Base-by-base conservation (phyloP, 768 basidiomycete genomes). In the Boletus fagicola region DNA sequence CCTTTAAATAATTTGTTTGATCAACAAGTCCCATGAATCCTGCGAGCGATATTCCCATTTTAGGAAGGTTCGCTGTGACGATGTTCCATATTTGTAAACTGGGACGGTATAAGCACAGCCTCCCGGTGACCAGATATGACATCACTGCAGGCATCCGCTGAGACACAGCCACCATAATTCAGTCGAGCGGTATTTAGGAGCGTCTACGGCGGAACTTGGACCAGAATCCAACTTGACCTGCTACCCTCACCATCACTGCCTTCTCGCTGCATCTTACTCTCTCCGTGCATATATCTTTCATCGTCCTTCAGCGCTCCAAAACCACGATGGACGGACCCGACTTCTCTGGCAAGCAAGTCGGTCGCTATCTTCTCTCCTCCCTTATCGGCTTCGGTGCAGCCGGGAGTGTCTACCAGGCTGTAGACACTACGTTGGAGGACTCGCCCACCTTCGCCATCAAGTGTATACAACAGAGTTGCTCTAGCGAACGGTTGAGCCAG, bases 341-440 rank as follows among this genome's bases (percentile, higher is more conserved):
- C 62, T 78, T 85, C 64, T 67, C 77, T 51, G 83, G 82, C 44
- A 65, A 69, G 53, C 65, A 71, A 55, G 76, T 92, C 67, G 81
- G 84, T 70, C 83, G 81, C 53, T 80, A 87, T 65, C 77, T 80
- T 60, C 78, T 94, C 61, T 66, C 82, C 54, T 79, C 83, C 54
- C 73, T 78, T 61, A 77, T 94, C 44, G 91, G 91, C 43, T 74
- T 82, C 46, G 91, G 92, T 36, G 84, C 87, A 6, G 88, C 87
- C 54, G 90, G 90, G 49, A 83, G 83, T 51, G 89, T 93, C 63
- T 91, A 93, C 72, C 80, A 80, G 60, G 90, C 87, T 30, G 69
- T 85, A 49, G 86, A 90, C 65, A 65, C 72, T 35, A 67, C 69
- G 30, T 75, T 47, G 39, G 66, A 73, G 38, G 65, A 63, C 24